phyloP scores from a whole-genome alignment of 2,329 filamentous ascomycete genomes.

The Pseudocercospora musae region DNA sequence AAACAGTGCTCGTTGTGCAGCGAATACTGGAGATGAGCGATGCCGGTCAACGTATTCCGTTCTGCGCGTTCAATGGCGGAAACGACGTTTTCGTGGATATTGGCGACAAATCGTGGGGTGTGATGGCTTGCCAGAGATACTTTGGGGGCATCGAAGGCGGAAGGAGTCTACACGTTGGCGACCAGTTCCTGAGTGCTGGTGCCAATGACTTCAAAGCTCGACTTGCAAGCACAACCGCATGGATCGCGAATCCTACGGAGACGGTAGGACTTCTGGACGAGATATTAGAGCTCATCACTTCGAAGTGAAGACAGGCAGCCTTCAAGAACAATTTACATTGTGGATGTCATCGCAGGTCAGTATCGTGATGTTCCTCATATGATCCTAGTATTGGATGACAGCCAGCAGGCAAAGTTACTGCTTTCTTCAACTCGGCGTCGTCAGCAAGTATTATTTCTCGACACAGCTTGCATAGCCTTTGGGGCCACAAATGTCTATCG shows the following conservation, averaged over 20 bases:
- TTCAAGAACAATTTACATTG: no score
- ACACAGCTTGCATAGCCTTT: no score
- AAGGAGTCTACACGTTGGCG: conserved; percentile 86
- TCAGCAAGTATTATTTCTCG: no score
- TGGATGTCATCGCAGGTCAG: background rate
- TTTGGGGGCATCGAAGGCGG: conserved; percentile 73
- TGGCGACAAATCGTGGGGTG: conserved; percentile 95
- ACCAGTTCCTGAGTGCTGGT: conserved; percentile 92
- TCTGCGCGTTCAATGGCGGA: conserved; percentile 97
- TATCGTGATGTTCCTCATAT: no score
- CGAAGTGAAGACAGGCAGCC: no score
- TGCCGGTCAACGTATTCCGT: conserved; percentile 69
- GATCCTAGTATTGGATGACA: no score
- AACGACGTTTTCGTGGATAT: conserved; percentile 99
- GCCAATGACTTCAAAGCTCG: conserved; percentile 97
- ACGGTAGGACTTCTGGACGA: conserved; percentile 89
- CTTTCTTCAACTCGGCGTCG: no score
- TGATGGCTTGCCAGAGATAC: conserved; percentile 85
- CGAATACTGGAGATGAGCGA: conserved; percentile 81
- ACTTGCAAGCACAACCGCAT: conserved; percentile 88
- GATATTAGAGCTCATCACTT: conserved; percentile 45
- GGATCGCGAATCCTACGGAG: conserved; percentile 91
- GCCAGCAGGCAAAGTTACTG: no score
- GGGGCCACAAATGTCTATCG: no score
- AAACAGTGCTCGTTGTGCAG: conserved; percentile 91